A percentile compares a stretch with the other conserved stretches of the same genome.
phyloP scores from a whole-genome alignment of 2,329 filamentous ascomycete species.

The Ophiosphaerella narmari region DNA sequence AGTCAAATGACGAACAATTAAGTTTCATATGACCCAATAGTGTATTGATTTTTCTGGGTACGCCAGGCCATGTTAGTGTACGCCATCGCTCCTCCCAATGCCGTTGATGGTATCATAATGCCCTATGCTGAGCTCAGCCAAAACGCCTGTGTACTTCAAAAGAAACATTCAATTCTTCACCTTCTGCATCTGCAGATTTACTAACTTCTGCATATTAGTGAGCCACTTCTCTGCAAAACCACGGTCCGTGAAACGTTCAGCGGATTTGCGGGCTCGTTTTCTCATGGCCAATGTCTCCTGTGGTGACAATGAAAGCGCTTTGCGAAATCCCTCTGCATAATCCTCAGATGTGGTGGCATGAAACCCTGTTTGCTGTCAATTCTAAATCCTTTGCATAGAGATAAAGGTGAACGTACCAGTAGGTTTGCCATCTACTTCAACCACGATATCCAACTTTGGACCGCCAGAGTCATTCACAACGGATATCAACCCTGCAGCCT shows the following conservation, averaged over 20 bases:
- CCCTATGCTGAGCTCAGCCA: not conserved
- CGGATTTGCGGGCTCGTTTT: conserved; percentile 73
- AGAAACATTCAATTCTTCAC: conserved; percentile 8
- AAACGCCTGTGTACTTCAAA: not conserved
- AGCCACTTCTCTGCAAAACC: conserved; percentile 84
- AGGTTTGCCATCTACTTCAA: conserved; percentile 74
- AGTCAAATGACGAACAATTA: too few species aligned
- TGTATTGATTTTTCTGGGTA: not conserved
- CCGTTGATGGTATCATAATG: conserved; percentile 5
- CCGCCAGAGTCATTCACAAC: conserved; percentile 94
- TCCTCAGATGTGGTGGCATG: conserved; percentile 78
- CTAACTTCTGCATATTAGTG: conserved; percentile 71
- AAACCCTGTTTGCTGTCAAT: conserved; percentile 64
- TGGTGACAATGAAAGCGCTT: conserved; percentile 69
- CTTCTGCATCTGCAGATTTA: conserved; percentile 52
- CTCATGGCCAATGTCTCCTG: conserved; percentile 75
- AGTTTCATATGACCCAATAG: too few species aligned
- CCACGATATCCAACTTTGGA: conserved; percentile 90
- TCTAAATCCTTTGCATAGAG: not conserved
- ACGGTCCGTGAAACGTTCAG: conserved; percentile 83
- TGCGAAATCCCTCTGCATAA: conserved; percentile 79
- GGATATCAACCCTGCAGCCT: conserved; percentile 88
- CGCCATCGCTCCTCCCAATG: not conserved
- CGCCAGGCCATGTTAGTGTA: not conserved
- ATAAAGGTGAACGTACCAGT: conserved; percentile 62